Conservation (phyloP, 1,284 basidiomycete genomes). For the Microstroma glucosiphilum region DNA sequence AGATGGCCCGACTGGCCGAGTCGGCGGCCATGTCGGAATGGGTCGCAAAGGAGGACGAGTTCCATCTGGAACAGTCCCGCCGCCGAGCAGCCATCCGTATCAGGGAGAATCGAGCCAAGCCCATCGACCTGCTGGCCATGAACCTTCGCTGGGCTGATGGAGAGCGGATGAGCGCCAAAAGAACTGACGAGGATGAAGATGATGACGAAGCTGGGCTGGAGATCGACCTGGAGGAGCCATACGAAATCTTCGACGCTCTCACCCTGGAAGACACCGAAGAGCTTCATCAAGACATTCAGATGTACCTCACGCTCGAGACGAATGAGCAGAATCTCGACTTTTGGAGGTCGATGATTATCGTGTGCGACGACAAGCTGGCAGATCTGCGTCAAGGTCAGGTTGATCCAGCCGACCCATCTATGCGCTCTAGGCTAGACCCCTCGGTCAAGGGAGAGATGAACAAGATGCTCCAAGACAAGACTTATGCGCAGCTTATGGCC, state of each 20-base stretch:
- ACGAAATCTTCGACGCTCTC: constrained; percentile 87
- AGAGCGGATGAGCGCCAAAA: constrained; percentile 82
- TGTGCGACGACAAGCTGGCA: constrained; percentile 87
- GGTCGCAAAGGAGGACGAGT: constrained; percentile 94
- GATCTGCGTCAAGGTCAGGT: constrained; percentile 61
- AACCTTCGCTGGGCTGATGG: constrained; percentile 45
- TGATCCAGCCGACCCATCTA: constrained; percentile 67
- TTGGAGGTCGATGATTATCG: constrained; percentile 97
- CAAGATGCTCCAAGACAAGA: constrained; percentile 37
- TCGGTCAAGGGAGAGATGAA: constrained; percentile 40
- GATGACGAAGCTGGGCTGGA: constrained; percentile 82
- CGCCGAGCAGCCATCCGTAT: constrained; percentile 85
- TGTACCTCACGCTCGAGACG: constrained; percentile 80
- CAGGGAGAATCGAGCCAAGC: constrained; percentile 77
- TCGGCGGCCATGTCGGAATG: constrained; percentile 96
- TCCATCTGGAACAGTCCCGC: constrained; percentile 89
- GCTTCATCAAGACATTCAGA: constrained; percentile 86
- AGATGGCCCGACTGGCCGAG: constrained; percentile 81
- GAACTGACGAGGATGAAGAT: constrained; percentile 58
- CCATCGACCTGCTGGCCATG: constrained; percentile 47
- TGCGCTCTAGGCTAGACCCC: constrained; percentile 48
- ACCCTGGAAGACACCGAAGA: constrained; percentile 82
- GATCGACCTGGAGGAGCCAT: constrained; percentile 96
- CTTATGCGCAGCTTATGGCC: constrained; percentile 64
- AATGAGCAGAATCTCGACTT: constrained; percentile 83